phyloP scores from a whole-genome alignment of 495 filamentous ascomycete species.

The Podospora pseudoanserina region DNA sequence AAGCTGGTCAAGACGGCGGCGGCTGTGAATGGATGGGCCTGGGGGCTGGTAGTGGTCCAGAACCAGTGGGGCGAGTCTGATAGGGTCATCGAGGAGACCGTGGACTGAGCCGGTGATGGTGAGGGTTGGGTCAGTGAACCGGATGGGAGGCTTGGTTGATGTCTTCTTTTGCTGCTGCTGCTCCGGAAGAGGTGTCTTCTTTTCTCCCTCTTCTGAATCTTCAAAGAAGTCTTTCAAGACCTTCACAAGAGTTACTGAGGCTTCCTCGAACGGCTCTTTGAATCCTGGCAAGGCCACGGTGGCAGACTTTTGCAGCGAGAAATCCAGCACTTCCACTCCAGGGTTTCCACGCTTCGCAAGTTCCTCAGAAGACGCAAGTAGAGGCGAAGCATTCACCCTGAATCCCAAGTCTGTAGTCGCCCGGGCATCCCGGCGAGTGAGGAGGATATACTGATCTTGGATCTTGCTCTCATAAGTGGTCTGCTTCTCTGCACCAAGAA shows the following conservation, averaged over 20 bases:
- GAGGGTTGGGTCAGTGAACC: conserved; percentile 21
- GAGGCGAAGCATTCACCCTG: conserved; percentile 15
- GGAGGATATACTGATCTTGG: conserved; percentile 22
- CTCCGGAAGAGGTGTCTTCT: neutral
- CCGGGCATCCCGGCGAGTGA: conserved; percentile 17
- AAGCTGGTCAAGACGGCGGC: conserved; percentile 22
- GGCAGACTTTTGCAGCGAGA: conserved; percentile 37
- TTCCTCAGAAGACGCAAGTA: conserved; percentile 2
- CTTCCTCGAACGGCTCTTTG: conserved; percentile 14
- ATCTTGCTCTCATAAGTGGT: conserved; percentile 16
- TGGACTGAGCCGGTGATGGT: conserved; percentile 26
- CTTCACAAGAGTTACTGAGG: neutral
- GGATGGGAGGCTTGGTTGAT: conserved; percentile 6
- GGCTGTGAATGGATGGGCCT: conserved; percentile 25
- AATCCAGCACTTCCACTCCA: conserved; percentile 20
- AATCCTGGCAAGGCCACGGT: conserved; percentile 39
- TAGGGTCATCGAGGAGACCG: conserved; percentile 27
- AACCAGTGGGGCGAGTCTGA: conserved; percentile 19
- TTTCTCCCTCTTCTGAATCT: neutral
- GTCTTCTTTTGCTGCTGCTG: neutral
- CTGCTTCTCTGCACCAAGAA: neutral
- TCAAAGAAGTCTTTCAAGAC: neutral
- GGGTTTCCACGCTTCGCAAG: neutral
- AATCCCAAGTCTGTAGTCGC: conserved; percentile 25
- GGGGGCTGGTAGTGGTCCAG: conserved; percentile 27